Base-by-base conservation (phyloP, 805 yeast species). In the Saturnispora mendoncae region DNA sequence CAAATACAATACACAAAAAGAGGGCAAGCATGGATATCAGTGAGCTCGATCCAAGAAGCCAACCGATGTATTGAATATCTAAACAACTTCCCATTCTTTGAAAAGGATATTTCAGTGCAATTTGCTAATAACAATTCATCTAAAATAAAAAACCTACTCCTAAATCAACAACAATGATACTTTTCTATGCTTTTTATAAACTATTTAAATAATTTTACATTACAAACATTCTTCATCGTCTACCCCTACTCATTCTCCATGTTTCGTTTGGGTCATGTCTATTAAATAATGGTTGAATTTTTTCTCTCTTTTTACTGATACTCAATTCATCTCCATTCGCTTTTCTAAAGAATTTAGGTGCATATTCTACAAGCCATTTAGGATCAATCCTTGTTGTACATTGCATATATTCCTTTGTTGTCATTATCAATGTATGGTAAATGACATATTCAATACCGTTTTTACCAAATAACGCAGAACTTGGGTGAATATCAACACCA, bases 371-470 rank as follows among this genome's bases (percentile, higher is more conserved):
- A 25, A 90, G 64, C 95, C 95, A 84, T 47, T 68, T 69, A 0
- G 95, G 84, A 39, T 86, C 87, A 27, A 92, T 76, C n/a, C 73
- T 72, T 14, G 88, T 82, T 23, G 82, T 79, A 51, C 86, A 86
- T 42, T 92, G 83, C 95, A 90, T 86, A 55, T 84, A 92, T 67
- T 90, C 97, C 54, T 79, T 78, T 13, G 83, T 74, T 0, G 98
- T 90, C 49, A 86, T 68, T 24, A 87, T 73, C 40, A 87, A 68
- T 25, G 87, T 83, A 53, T 87, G 87, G 53, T 85, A 88, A 7
- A 90, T 59, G 34, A 87, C 81, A 61, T 84, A 85, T 45, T 83
- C 90, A 10, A 90, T 84, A 2, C 59, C 60, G 28, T 52, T 51
- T 32, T 67, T 69, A 43, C 65, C 66, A 54, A 71, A 76, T 15